A percentile compares a stretch with the other conserved stretches of the same genome.
Conservation (phyloP, 306 rosid genomes). For the Fragaria ananassa region DNA sequence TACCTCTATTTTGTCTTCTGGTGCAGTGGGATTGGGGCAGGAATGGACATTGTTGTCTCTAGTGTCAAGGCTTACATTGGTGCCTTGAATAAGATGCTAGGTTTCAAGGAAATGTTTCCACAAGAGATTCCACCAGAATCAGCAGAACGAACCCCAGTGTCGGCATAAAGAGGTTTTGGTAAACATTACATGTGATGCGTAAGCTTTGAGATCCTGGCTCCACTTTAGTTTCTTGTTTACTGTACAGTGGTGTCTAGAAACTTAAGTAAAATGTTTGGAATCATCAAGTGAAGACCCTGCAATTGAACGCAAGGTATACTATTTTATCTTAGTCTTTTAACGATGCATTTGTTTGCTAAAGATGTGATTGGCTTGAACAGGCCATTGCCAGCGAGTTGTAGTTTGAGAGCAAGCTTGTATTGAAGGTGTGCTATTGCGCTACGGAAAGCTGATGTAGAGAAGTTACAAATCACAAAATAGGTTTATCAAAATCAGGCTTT, state of each 20-base stretch:
- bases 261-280: neutral
- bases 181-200: neutral
- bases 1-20: neutral
- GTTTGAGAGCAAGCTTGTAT: neutral
- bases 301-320: neutral
- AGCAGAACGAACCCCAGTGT: constrained; percentile 30
- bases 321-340: neutral
- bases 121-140: constrained; percentile 27
- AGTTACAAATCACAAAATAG: neutral
- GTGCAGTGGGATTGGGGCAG: constrained; percentile 76
- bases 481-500: neutral
- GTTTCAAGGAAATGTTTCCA: constrained; percentile 47
- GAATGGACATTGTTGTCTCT: constrained; percentile 93
- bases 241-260: constrained; percentile 10
- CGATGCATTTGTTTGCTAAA: neutral
- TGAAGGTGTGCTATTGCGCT: too few species aligned
- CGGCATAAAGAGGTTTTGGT: constrained; percentile 27
- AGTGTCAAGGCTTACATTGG: constrained; percentile 90
- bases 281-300: neutral
- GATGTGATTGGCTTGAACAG: neutral
- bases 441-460: neutral
- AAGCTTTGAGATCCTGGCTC: neutral
- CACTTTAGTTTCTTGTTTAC: neutral
- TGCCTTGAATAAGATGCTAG: constrained; percentile 84
- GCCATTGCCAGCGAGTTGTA: neutral